A percentile compares a stretch with the other conserved stretches of the same genome.
These are phyloP conservation scores for Skeletonema costatum DNA, from an alignment of 108 stramenopile genomes.

Conservation along the genomic window DNA sequence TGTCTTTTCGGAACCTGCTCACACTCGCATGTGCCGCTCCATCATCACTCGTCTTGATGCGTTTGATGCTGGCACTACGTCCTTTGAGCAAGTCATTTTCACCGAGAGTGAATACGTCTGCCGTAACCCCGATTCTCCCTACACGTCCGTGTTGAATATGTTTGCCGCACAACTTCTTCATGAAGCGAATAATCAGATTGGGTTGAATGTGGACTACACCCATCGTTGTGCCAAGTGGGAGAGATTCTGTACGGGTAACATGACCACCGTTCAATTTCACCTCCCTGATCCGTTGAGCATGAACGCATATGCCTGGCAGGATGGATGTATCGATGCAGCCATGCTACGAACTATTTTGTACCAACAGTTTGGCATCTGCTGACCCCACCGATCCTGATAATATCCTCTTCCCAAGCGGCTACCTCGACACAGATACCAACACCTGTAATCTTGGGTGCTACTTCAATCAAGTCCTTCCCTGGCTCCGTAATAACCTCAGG, in stretches of 20 bases:
- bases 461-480: constrained; percentile 29
- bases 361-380: constrained; percentile 10
- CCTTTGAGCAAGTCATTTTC: constrained; percentile 19
- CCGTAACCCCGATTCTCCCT: constrained; percentile 31
- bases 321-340: constrained; percentile 18
- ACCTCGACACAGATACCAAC: constrained; percentile 4
- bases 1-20: constrained; percentile 31
- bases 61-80: constrained; percentile 19
- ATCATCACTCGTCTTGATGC: constrained; percentile 22
- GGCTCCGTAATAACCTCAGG: constrained; percentile 28
- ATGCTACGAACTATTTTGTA: constrained; percentile 14
- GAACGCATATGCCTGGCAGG: constrained; percentile 22
- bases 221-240: constrained; percentile 45
- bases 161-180: constrained; percentile 26
- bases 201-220: constrained; percentile 29
- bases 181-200: constrained; percentile 10
- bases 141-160: constrained; percentile 36
- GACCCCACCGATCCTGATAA: constrained; percentile 11
- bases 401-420: constrained; percentile 25
- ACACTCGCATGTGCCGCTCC: constrained; percentile 33
- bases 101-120: constrained; percentile 38
- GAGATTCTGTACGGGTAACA: constrained; percentile 26
- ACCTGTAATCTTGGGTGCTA: constrained; percentile 17
- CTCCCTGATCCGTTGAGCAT: constrained; percentile 31
- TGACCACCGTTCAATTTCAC: constrained; percentile 35